phyloP scores from a whole-genome alignment of 2,329 filamentous ascomycete species.

The Trichoderma breve region DNA sequence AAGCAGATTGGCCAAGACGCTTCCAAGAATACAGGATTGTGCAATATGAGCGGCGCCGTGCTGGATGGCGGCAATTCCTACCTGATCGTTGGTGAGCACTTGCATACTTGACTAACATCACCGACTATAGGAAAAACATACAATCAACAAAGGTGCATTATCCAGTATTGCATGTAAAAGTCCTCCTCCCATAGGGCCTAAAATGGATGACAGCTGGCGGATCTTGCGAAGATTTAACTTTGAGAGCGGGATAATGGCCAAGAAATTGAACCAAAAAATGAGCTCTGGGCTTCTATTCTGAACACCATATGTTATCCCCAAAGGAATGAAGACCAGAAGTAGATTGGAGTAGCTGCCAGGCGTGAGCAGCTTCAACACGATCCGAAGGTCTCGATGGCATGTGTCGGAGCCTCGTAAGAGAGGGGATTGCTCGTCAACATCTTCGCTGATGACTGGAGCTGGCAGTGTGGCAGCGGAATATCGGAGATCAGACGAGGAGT shows the following conservation, averaged over 20 bases:
- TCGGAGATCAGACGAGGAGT: no score
- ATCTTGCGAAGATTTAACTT: conserved; percentile 15
- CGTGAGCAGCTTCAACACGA: background rate
- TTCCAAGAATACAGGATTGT: conserved; percentile 11
- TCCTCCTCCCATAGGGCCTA: background rate
- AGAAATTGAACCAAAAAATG: conserved; percentile 17
- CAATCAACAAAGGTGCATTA: conserved; percentile 9
- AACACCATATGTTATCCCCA: conserved; percentile 8
- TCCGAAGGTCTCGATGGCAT: background rate
- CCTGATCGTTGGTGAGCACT: background rate
- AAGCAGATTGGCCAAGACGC: conserved; percentile 17
- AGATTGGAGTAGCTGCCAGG: conserved; percentile 13
- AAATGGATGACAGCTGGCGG: background rate
- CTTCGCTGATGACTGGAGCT: background rate
- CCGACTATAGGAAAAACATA: background rate
- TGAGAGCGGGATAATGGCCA: conserved; percentile 15
- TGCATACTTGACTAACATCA: background rate
- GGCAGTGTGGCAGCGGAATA: background rate
- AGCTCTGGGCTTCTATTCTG: background rate
- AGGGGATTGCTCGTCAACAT: background rate
- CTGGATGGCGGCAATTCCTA: conserved; percentile 9
- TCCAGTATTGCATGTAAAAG: conserved; percentile 10
- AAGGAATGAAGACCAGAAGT: conserved; percentile 3
- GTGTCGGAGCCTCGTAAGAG: background rate
- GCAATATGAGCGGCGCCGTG: conserved; percentile 8